phyloP scores from a whole-genome alignment of 2,329 filamentous ascomycete species.

The Epichloe amarillans region DNA sequence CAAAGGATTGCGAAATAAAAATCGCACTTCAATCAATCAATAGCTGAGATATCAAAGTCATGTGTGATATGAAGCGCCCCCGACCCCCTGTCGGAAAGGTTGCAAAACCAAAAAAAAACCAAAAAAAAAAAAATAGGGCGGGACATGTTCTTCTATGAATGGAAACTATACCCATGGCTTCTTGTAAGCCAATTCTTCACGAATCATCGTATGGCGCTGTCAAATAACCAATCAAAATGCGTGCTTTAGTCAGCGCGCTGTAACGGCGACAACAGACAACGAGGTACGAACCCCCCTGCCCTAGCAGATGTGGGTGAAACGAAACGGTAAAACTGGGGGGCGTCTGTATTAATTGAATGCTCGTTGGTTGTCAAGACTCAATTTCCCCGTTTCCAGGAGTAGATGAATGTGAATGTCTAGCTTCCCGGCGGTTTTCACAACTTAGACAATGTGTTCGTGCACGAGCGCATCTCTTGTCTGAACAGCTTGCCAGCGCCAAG shows the following conservation, averaged over 20 bases:
- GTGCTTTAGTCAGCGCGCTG: constrained; percentile 20
- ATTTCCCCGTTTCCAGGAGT: too few relatives aligned
- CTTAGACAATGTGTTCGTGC: constrained; percentile 21
- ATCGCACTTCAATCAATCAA: rapidly evolving
- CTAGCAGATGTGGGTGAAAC: not conserved
- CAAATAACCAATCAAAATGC: constrained; percentile 16
- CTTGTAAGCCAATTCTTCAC: not conserved
- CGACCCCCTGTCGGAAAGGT: not conserved
- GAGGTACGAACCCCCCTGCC: too few relatives aligned
- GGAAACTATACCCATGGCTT: not conserved
- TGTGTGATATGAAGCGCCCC: not conserved
- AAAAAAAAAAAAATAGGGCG: not conserved
- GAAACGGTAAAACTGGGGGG: too few relatives aligned
- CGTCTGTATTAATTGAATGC: not conserved
- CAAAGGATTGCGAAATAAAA: too few relatives aligned
- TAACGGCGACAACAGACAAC: constrained; percentile 7
- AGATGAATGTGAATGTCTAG: too few relatives aligned
- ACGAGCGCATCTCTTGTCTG: constrained; percentile 20
- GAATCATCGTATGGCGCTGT: not conserved
- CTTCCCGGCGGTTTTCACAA: too few relatives aligned
- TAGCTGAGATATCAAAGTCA: too few relatives aligned
- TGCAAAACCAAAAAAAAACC: not conserved
- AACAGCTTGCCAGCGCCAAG: constrained; percentile 24
- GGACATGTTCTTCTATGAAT: too few relatives aligned
- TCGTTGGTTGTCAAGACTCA: not conserved